phyloP scores from a whole-genome alignment of 305 asterid species.

The Fraxinus paxiana region DNA sequence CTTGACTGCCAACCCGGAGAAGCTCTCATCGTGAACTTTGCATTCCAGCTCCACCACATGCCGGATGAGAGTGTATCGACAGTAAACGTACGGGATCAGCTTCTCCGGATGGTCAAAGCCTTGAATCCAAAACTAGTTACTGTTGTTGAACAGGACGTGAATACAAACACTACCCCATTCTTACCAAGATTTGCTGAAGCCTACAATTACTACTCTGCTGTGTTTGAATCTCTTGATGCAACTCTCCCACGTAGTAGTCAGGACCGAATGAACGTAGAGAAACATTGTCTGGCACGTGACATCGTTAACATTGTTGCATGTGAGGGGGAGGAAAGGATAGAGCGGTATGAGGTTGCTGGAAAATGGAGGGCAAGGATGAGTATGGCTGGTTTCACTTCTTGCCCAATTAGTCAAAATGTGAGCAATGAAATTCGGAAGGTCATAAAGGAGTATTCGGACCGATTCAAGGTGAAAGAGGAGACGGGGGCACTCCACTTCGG shows the following conservation, averaged over 20 bases:
- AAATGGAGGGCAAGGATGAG: constrained; percentile 96
- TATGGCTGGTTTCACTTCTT: constrained; percentile 78
- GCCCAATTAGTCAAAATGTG: constrained; percentile 60
- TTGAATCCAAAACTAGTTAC: constrained; percentile 74
- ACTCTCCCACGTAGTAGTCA: constrained; percentile 64
- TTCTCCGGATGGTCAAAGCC: constrained; percentile 81
- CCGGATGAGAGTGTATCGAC: constrained; percentile 93
- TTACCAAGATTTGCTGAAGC: constrained; percentile 75
- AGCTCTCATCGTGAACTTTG: constrained; percentile 74
- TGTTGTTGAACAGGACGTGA: constrained; percentile 82
- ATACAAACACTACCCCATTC: constrained; percentile 84
- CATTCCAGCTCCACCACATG: constrained; percentile 96
- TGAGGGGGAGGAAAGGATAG: constrained; percentile 87
- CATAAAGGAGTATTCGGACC: constrained; percentile 58
- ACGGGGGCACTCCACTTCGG: constrained; percentile 71
- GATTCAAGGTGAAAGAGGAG: constrained; percentile 66
- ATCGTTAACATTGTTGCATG: constrained; percentile 80
- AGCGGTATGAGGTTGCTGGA: constrained; percentile 88
- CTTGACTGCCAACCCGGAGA: constrained; percentile 57
- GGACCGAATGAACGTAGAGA: constrained; percentile 86
- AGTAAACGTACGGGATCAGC: constrained; percentile 69
- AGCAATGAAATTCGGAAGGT: constrained; percentile 48
- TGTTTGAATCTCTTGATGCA: constrained; percentile 80
- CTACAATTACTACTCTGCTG: constrained; percentile 66
- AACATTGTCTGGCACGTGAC: constrained; percentile 88